Evolutionary conservation across 2,329 filamentous ascomycete genomes (phyloP), one percentile per base, ranked within the genome.

Genomic region (Aspergillus floridensis): DNA sequence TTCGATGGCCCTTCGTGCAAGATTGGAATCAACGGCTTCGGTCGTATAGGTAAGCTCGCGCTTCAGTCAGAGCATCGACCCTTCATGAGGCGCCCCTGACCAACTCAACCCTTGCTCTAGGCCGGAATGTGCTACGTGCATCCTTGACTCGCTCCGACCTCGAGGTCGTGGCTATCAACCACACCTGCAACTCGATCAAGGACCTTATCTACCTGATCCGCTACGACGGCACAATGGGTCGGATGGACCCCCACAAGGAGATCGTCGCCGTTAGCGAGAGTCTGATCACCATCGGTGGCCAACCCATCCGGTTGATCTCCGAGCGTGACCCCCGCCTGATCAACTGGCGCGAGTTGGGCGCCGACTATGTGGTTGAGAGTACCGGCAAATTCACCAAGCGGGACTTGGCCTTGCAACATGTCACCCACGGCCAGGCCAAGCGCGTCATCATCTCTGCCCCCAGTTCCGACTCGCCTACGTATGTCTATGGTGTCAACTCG

Each of bases 11-110:
- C 38, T 44, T 44, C 38, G 6, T 70, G 67, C 80, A 88, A 92
- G 86, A 89, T 93, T 76, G 91, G 91, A 78, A 96, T 95, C 87
- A 96, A 96, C 87, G 92, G 92, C 78, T 96, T 96, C 84, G 92
- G 92, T 82, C 91, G 92, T 80, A 96, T 96, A 80, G 92, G 69
- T 71, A 49, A 12, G 60, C 58, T 24, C 11, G 1, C 14, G 14
- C 50, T 10, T 1, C 41, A 35, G 26, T 16, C 4, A 2, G n/a
- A 7, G 21, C 6, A 16, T 19, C 14, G 24, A 16, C 24, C 6
- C n/a, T 21, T 21, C 11, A 14, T 31, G 31, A 24, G 19, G 3
- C 29, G 29, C 6, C 16, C 12, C 5, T 5, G 24, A 29, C 7
- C 19, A 31, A 14, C n/a, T 32, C 5, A 11, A 38, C 2, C 51